phyloP scores from a whole-genome alignment of 371 early-diverging fungal species.

The Mortierella sp. region DNA sequence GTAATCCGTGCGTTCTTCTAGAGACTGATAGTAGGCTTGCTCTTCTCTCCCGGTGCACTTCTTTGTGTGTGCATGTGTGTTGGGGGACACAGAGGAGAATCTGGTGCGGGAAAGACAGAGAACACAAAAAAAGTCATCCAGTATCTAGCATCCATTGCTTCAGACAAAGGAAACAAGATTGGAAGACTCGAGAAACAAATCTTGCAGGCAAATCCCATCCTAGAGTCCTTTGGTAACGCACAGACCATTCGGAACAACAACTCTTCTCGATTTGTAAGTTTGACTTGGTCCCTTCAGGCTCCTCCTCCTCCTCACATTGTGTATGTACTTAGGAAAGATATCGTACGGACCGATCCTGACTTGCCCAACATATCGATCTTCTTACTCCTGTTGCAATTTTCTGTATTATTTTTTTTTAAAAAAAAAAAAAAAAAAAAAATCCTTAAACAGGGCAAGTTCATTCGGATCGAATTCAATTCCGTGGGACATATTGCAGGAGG shows the following conservation, averaged over 20 bases:
- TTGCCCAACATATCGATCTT: no score
- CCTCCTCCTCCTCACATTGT: not conserved
- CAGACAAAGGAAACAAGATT: constrained; percentile 54
- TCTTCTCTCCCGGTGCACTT: constrained; percentile 1
- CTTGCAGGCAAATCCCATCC: constrained; percentile 96
- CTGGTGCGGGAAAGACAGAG: constrained; percentile 99
- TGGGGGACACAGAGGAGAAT: constrained; percentile 88
- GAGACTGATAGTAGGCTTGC: not conserved
- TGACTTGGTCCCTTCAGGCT: no score
- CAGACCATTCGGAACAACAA: constrained; percentile 99
- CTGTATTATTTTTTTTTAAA: not conserved
- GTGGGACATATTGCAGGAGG: constrained; percentile 95
- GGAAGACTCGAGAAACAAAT: constrained; percentile 92
- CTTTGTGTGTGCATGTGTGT: not conserved
- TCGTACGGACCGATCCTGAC: no score
- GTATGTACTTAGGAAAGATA: not conserved
- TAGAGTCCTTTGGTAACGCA: constrained; percentile 99
- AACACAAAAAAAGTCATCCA: constrained; percentile 99
- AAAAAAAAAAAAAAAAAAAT: not conserved
- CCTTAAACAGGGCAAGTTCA: constrained; percentile 93
- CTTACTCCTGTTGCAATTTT: constrained; percentile 2
- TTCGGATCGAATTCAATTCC: constrained; percentile 96
- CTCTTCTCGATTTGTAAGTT: constrained; percentile 98
- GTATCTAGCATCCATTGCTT: constrained; percentile 94
- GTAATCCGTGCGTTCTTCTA: no score